phyloP scores from a whole-genome alignment of 257 asterid genomes.

The Jasminum sambac region DNA sequence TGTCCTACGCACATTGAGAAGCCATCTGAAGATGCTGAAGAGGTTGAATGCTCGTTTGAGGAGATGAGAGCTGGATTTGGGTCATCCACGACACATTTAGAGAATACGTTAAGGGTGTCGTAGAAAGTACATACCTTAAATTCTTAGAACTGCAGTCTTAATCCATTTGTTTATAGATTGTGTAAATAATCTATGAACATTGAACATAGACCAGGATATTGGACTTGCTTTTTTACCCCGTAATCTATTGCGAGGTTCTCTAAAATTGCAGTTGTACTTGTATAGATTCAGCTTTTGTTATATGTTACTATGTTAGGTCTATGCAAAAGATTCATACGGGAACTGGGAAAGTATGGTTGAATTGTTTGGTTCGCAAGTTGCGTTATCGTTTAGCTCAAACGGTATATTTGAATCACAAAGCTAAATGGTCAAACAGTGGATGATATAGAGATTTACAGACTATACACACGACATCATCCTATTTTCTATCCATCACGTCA shows the following conservation, averaged over 20 bases:
- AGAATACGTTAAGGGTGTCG: conserved; percentile 31
- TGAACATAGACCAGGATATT: neutral
- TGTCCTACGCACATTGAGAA: conserved; percentile 23
- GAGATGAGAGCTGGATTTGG: conserved; percentile 77
- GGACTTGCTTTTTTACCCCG: neutral
- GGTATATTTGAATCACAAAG: too few relatives aligned
- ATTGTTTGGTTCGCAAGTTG: too few relatives aligned
- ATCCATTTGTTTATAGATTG: conserved; percentile 24
- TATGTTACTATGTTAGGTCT: too few relatives aligned
- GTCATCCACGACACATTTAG: conserved; percentile 43
- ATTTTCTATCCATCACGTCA: too few relatives aligned
- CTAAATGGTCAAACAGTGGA: too few relatives aligned
- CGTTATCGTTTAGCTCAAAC: too few relatives aligned
- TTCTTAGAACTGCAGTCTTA: neutral
- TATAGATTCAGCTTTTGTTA: neutral
- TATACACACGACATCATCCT: too few relatives aligned
- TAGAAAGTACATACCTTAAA: neutral
- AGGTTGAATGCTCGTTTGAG: conserved; percentile 80
- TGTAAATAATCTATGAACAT: conserved; percentile 24
- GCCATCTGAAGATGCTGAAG: conserved; percentile 36
- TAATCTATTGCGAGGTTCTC: conserved; percentile 13
- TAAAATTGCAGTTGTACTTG: neutral
- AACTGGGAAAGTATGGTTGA: too few relatives aligned
- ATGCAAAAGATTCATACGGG: too few relatives aligned
- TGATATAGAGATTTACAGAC: too few relatives aligned